These are phyloP conservation scores for Trametes sp. DNA, from an alignment of 1,284 basidiomycete genomes.

Conservation along the genomic window DNA sequence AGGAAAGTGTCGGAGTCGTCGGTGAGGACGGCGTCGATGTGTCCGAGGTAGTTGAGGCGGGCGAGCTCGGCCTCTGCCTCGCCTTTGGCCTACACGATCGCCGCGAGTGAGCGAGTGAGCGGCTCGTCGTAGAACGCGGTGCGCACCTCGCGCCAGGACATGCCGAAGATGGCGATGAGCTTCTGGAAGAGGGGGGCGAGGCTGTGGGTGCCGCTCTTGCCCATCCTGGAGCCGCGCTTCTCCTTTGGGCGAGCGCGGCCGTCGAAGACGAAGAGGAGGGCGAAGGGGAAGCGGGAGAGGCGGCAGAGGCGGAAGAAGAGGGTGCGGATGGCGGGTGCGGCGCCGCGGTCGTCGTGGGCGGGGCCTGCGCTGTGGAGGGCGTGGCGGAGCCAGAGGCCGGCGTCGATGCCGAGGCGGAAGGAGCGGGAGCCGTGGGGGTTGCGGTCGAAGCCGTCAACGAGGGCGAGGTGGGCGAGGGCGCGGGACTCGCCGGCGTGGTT, in stretches of 20 bases:
- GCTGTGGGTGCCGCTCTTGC: slow-evolving; percentile 53
- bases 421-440: slow-evolving; percentile 48
- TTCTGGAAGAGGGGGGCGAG: slow-evolving; percentile 51
- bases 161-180: slow-evolving; percentile 63
- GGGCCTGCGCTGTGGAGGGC: slow-evolving; percentile 34
- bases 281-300: slow-evolving; percentile 59
- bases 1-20: slow-evolving; percentile 65
- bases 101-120: too few species aligned
- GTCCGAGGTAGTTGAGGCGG: slow-evolving; percentile 55
- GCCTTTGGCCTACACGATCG: slow-evolving; percentile 61
- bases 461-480: slow-evolving; percentile 47
- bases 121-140: too few species aligned
- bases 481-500: slow-evolving; percentile 47
- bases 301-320: slow-evolving; percentile 52
- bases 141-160: slow-evolving; percentile 65
- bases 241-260: slow-evolving; percentile 64
- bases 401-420: slow-evolving; percentile 55
- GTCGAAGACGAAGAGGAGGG: slow-evolving; percentile 78
- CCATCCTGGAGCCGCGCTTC: slow-evolving; percentile 62
- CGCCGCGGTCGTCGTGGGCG: slow-evolving; percentile 43
- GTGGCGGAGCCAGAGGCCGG: slow-evolving; percentile 56
- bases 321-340: slow-evolving; percentile 49
- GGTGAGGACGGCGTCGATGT: slow-evolving; percentile 69
- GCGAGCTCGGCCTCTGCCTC: slow-evolving; percentile 79
- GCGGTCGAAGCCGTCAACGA: slow-evolving; percentile 51